Evolutionary conservation across 495 filamentous ascomycete genomes (phyloP).

Genomic region (Tuber calosporum): DNA sequence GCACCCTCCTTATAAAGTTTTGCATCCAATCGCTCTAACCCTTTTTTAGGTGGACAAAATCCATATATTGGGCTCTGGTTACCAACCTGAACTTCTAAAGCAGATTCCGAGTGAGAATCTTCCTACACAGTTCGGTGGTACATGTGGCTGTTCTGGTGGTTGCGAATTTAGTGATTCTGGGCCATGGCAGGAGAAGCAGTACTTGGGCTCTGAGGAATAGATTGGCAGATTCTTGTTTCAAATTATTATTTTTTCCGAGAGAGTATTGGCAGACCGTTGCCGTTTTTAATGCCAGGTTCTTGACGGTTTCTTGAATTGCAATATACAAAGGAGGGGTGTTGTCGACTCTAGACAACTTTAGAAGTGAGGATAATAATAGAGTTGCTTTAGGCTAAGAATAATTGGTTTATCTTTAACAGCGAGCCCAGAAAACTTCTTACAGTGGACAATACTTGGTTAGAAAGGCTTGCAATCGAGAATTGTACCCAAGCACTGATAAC

Average conservation of each 20-base stretch:
- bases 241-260: not conserved
- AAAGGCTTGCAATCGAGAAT: not conserved
- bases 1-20: not conserved
- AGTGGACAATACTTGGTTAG: not conserved
- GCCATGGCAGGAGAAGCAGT: slow-evolving; percentile 81
- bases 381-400: not conserved
- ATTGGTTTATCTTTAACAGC: not conserved
- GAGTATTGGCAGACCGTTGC: not conserved
- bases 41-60: slow-evolving; percentile 69
- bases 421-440: not conserved
- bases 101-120: slow-evolving; percentile 90
- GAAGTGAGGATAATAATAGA: not conserved
- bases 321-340: not conserved
- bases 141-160: slow-evolving; percentile 72
- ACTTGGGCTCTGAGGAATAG: slow-evolving; percentile 10
- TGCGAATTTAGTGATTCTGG: slow-evolving; percentile 83
- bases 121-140: slow-evolving; percentile 76
- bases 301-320: not conserved
- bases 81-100: slow-evolving; percentile 70
- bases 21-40: slow-evolving; percentile 3
- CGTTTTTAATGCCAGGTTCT: not conserved
- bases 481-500: not conserved
- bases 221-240: not conserved
- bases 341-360: not conserved
- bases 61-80: slow-evolving; percentile 72